Evolutionary conservation across 352 stramenopile species (phyloP).

Genomic region (Thraustochytrium sp.): DNA sequence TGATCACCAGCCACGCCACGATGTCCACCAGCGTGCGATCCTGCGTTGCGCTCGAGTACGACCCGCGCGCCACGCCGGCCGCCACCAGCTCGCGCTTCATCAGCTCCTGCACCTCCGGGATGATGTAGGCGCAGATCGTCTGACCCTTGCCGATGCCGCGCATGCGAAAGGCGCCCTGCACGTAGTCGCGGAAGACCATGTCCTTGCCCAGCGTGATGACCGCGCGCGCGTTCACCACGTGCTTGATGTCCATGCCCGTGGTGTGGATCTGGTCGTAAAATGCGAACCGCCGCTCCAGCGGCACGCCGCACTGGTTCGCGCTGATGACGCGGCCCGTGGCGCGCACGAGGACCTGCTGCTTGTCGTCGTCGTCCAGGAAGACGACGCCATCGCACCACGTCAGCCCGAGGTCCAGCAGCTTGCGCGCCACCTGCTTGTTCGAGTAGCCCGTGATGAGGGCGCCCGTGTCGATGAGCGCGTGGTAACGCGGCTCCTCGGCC

Average conservation of each 20-base stretch:
- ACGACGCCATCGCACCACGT: constrained; percentile 75
- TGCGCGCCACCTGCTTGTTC: constrained; percentile 75
- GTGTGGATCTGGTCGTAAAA: constrained; percentile 90
- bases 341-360: constrained; percentile 83
- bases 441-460: constrained; percentile 80
- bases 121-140: constrained; percentile 83
- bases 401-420: constrained; percentile 68
- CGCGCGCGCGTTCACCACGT: constrained; percentile 73
- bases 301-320: constrained; percentile 76
- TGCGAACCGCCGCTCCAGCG: constrained; percentile 73
- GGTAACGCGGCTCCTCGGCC: constrained; percentile 57
- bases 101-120: constrained; percentile 76
- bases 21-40: constrained; percentile 66
- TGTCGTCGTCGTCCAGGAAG: constrained; percentile 78
- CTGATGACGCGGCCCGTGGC: constrained; percentile 88
- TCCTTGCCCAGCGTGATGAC: constrained; percentile 86
- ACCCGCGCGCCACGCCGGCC: background rate
- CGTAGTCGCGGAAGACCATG: constrained; percentile 91
- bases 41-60: constrained; percentile 30
- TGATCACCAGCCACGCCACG: constrained; percentile 91
- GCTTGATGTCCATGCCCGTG: constrained; percentile 85
- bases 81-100: constrained; percentile 43
- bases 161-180: constrained; percentile 82
- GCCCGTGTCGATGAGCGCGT: constrained; percentile 81
- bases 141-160: constrained; percentile 78